Evolutionary conservation across 2,329 filamentous ascomycete genomes (phyloP), one percentile per base, ranked within the genome.

Genomic region (Aaosphaeria pasadenensis): DNA sequence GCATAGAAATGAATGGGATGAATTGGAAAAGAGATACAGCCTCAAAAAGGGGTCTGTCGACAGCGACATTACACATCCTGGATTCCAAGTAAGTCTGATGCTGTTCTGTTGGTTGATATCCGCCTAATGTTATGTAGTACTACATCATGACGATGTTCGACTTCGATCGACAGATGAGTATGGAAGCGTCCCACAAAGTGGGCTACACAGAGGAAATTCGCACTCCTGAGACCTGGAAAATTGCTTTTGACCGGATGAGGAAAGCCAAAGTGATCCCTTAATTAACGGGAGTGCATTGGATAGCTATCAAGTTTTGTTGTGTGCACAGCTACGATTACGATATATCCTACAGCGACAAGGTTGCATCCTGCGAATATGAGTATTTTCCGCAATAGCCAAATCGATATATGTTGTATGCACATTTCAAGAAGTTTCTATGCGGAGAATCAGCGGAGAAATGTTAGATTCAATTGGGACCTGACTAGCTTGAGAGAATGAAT

Each of bases 111-210:
- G 7, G 33, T 9, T 9, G n/a, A 36, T 4, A 36, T 9, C 33
- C 33, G 7, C 2, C 40, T 49, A 49, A 49, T 31, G 28, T 4
- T 36, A 5, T 5, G 6, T 41, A 66, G 63, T 60, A 64, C 42
- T 63, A 55, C 42, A 66, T 66, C 47, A 66, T 66, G 63, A 64
- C 58, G 0, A 58, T 64, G 74, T 59, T 79, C 43, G 72, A 69
- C 5, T 78, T 79, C 51, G 75, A 79, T 50, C 66, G 76, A 28
- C 73, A 77, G 44, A 58, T 79, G 54, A 75, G 73, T 46, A 56
- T 75, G 42, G 62, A 70, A 28, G 71, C 65, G 30, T 57, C 77
- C 9, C 65, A 70, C 17, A 59, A 57, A 6, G 58, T 67, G 4
- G 59, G 62, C 6, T 79, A 77, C 43, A 57, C 53, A 4, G 71